These are phyloP conservation scores for Byssothecium circinans DNA, from an alignment of 2,329 filamentous ascomycete genomes.

Conservation along the genomic window DNA sequence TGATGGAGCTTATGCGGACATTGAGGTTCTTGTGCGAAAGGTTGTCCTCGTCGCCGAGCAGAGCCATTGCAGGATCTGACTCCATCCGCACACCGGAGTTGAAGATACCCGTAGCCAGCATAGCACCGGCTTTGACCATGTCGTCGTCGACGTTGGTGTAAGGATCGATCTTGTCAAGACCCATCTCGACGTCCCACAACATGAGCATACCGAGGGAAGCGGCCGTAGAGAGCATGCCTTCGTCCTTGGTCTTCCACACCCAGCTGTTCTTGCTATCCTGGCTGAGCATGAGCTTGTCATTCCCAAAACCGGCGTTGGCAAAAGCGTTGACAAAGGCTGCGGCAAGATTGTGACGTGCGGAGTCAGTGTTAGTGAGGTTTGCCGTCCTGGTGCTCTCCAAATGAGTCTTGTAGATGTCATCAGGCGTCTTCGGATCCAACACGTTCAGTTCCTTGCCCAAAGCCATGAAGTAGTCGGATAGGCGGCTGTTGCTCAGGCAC, in stretches of 20 bases:
- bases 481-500: constrained; percentile 81
- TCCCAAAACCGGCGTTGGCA: constrained; percentile 91
- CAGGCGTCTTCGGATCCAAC: constrained; percentile 91
- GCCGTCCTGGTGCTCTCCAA: constrained; percentile 92
- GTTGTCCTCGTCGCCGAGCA: constrained; percentile 79
- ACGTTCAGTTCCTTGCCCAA: constrained; percentile 96
- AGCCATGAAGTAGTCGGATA: constrained; percentile 91
- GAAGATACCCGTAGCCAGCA: constrained; percentile 92
- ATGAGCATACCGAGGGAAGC: constrained; percentile 90
- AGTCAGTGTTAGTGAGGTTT: constrained; percentile 92
- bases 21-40: constrained; percentile 76
- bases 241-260: constrained; percentile 99
- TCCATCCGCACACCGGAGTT: constrained; percentile 90
- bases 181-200: constrained; percentile 90
- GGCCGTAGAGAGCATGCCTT: constrained; percentile 95
- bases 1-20: constrained; percentile 82
- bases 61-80: constrained; percentile 83
- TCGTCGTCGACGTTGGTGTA: constrained; percentile 85
- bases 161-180: constrained; percentile 90
- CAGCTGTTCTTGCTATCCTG: constrained; percentile 82
- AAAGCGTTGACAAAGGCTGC: constrained; percentile 97
- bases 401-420: constrained; percentile 99
- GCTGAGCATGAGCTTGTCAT: constrained; percentile 97
- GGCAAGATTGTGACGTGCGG: constrained; percentile 90
- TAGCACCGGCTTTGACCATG: constrained; percentile 85